Conservation (phyloP, 345 rosid species). For the Eucalyptus pauciflora region DNA sequence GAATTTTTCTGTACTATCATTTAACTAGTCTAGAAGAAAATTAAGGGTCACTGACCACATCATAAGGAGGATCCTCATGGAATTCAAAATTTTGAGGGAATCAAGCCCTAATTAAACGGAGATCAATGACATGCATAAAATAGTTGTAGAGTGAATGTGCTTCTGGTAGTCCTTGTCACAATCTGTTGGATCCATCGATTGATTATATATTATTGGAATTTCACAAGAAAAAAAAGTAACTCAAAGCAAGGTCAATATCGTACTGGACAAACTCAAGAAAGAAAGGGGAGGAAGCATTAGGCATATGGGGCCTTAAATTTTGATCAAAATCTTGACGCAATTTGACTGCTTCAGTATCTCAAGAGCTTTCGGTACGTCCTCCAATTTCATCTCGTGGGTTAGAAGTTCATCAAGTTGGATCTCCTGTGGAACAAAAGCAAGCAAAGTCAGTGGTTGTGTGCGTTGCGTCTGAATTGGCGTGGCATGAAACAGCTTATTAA, state of each 20-base stretch:
- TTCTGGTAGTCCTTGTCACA: background rate
- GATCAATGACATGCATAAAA: background rate
- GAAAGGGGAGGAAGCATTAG: background rate
- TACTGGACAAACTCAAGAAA: background rate
- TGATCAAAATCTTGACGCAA: conserved; percentile 25
- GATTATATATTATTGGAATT: background rate
- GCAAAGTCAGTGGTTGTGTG: background rate
- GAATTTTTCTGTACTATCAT: background rate
- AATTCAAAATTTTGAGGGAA: background rate
- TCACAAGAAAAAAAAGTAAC: background rate
- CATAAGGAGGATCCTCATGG: background rate
- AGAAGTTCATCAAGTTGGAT: conserved; percentile 38
- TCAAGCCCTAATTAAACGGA: background rate
- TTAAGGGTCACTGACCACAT: background rate
- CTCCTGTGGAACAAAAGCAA: conserved; percentile 5
- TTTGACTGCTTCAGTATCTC: conserved; percentile 15
- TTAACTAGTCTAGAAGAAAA: background rate
- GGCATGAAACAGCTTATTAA: background rate
- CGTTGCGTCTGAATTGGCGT: background rate
- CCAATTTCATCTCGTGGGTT: conserved; percentile 34
- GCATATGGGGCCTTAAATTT: conserved; percentile 1
- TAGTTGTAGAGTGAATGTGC: background rate
- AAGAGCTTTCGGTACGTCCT: conserved; percentile 31
- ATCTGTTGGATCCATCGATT: background rate
- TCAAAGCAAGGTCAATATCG: background rate